Evolutionary conservation across 768 basidiomycete species (phyloP), one percentile per base, ranked within the genome.

Genomic region (Termitomyces sp.): DNA sequence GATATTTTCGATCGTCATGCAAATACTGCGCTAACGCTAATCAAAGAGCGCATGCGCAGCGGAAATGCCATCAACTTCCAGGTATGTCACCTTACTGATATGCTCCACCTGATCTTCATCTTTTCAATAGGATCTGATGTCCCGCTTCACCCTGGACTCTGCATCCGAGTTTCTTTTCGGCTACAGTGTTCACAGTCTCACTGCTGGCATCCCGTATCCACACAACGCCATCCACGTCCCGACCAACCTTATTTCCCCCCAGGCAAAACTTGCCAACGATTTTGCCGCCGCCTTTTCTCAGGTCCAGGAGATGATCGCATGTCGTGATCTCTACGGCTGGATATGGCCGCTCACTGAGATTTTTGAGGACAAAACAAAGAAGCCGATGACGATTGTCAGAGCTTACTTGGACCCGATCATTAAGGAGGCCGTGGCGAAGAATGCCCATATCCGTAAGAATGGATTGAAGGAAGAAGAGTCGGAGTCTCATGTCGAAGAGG

Each of bases 161-260:
- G 84, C 85, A 1, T 81, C 84, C 0, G 83, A 86, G 56, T 86
- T 86, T 64, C 75, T 88, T 35, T 86, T 87, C 52, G 85, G 85
- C 3, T 71, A 71, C 50, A 80, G 79, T 61, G 80, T 86, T 2
- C 68, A 85, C 56, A 77, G 74, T 58, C 78, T 87, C 27, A 67
- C 74, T 4, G 76, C 76, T 2, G 75, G 74, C 17, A 69, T 87
- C 17, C 81, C 81, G 10, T 83, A 81, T 55, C 82, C 83, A 0
- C 72, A 75, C 65, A 76, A 79, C 41, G 69, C 69, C 11, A 17
- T 65, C 5, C 64, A 64, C 41, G 38, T 67, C 34, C 57, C 71
- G 1, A 42, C 63, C 7, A 62, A 67, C 10, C 59, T 65, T 3
- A 59, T 57, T 5, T 61, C 67, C 4, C 61, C 67, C 0, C 60